Conservation (phyloP, 208 protist genomes). For the Crithidia fasciculata region DNA sequence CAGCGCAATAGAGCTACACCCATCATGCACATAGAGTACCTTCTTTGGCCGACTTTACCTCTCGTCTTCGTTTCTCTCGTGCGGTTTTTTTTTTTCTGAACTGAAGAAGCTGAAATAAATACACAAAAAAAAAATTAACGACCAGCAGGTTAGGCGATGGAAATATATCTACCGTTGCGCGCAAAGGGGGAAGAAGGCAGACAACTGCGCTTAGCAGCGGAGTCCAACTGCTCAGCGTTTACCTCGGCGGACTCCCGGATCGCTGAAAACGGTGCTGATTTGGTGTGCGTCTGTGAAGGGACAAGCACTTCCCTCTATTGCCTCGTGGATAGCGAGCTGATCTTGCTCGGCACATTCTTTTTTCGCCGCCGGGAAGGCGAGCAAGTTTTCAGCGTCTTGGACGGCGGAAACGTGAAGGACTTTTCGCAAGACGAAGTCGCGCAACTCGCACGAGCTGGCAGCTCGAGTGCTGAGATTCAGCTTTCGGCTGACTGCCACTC, state of each 20-base stretch:
- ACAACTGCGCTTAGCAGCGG: conserved; percentile 7
- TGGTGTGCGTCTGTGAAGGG: conserved; percentile 31
- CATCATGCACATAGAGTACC: no score
- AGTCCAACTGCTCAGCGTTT: conserved; percentile 14
- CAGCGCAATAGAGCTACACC: no score
- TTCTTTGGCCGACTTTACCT: no score
- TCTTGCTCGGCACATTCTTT: conserved; percentile 30
- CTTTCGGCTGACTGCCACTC: conserved; percentile 18
- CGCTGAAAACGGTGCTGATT: conserved; percentile 30
- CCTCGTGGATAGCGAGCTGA: conserved; percentile 17
- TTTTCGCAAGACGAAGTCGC: conserved; percentile 9
- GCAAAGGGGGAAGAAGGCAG: conserved; percentile 8
- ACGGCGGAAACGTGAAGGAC: conserved; percentile 31
- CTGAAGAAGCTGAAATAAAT: background rate
- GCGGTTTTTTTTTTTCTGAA: no score
- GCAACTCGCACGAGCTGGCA: background rate
- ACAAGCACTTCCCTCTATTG: conserved; percentile 28
- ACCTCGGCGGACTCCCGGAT: conserved; percentile 13
- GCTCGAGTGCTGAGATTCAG: background rate
- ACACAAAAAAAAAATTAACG: conserved; percentile 1
- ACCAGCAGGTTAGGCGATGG: conserved; percentile 9
- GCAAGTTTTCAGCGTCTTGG: conserved; percentile 39
- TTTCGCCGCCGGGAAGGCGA: conserved; percentile 20
- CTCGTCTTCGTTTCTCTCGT: no score
- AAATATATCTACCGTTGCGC: conserved; percentile 24